phyloP scores from a whole-genome alignment of 306 rosid genomes.

The Biancaea sappan region DNA sequence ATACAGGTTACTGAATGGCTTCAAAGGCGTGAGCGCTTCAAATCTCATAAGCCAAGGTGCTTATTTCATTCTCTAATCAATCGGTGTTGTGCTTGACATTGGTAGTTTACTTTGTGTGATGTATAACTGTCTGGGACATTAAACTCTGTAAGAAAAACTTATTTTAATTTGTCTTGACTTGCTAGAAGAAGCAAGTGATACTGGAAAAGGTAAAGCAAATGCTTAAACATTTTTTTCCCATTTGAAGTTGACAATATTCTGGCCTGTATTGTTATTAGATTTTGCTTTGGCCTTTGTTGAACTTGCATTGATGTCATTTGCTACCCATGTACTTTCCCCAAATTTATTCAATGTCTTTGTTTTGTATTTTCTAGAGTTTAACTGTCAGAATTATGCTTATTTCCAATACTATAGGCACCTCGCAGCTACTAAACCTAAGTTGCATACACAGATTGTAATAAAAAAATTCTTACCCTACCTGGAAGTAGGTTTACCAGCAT shows the following conservation, averaged over 20 bases:
- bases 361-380: background rate
- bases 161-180: background rate
- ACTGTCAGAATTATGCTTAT: background rate
- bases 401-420: background rate
- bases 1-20: slow-evolving; percentile 95
- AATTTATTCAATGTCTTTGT: background rate
- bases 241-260: too few species aligned
- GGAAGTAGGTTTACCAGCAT: background rate
- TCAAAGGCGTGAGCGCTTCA: slow-evolving; percentile 84
- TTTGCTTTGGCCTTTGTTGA: background rate
- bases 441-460: background rate
- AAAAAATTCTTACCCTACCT: background rate
- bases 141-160: background rate
- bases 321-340: background rate
- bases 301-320: background rate
- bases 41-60: slow-evolving; percentile 79
- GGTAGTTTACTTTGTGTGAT: slow-evolving; percentile 6
- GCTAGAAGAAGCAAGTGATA: background rate
- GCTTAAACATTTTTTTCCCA: too few species aligned
- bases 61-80: slow-evolving; percentile 12
- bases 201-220: background rate
- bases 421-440: background rate
- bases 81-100: background rate
- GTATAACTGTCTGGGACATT: background rate
- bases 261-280: background rate